Percentiles rank a stretch among this genome's conserved stretches.
Conservation (phyloP, 495 filamentous ascomycete genomes). For the Xylaria grammica region DNA sequence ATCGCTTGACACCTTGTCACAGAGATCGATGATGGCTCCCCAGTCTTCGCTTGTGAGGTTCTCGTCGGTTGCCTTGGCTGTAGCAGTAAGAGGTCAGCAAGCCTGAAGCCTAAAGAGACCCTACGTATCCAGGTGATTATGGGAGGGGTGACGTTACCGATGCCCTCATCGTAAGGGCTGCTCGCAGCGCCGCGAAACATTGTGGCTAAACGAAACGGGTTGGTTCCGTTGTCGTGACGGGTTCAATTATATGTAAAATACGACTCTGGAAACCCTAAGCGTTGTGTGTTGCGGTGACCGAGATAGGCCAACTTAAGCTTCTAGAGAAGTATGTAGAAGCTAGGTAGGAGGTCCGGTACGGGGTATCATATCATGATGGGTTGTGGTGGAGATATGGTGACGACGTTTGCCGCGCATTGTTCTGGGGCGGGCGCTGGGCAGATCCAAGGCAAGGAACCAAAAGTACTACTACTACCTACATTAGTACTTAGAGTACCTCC, state of each 20-base stretch:
- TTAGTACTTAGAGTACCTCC: too few species aligned
- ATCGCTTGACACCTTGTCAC: slow-evolving; percentile 78
- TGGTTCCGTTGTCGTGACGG: not conserved
- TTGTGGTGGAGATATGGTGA: slow-evolving; percentile 17
- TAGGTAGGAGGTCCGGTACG: not conserved
- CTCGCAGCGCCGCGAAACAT: slow-evolving; percentile 59
- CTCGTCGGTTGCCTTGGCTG: slow-evolving; percentile 98
- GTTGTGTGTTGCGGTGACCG: not conserved
- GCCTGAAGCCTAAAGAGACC: not conserved
- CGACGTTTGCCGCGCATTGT: slow-evolving; percentile 12
- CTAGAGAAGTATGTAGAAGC: not conserved
- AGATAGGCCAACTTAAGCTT: not conserved
- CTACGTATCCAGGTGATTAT: not conserved
- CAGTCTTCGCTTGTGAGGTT: slow-evolving; percentile 98
- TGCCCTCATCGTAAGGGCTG: slow-evolving; percentile 57
- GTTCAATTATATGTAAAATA: not conserved
- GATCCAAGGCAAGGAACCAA: too few species aligned
- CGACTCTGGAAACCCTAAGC: not conserved
- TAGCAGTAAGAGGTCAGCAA: slow-evolving; percentile 7
- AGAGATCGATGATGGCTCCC: slow-evolving; percentile 98
- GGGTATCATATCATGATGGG: slow-evolving; percentile 10
- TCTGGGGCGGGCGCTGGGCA: too few species aligned
- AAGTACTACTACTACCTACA: too few species aligned
- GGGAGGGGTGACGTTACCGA: slow-evolving; percentile 43
- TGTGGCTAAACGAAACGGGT: slow-evolving; percentile 28